These are phyloP conservation scores for Nothopassalora personata DNA, from an alignment of 2,329 filamentous ascomycete genomes.

Conservation along the genomic window DNA sequence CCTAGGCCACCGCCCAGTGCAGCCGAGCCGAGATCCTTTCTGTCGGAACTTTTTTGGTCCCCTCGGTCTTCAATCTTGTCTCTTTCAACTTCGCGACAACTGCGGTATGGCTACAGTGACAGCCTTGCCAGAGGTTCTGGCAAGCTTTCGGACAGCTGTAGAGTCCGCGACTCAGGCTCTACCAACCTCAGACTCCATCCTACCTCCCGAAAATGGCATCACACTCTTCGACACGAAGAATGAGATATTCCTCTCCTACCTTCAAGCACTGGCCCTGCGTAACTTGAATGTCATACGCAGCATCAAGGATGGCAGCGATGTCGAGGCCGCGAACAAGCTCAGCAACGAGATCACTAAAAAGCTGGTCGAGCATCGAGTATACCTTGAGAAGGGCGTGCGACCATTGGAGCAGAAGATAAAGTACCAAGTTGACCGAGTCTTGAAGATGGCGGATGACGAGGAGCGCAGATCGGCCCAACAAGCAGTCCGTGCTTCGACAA, in stretches of 20 bases:
- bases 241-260: slow-evolving; percentile 91
- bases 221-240: slow-evolving; percentile 95
- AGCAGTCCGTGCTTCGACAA: slow-evolving; percentile 28
- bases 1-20: not conserved
- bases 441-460: slow-evolving; percentile 76
- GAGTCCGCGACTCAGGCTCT: slow-evolving; percentile 52
- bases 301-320: slow-evolving; percentile 34
- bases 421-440: slow-evolving; percentile 92
- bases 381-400: slow-evolving; percentile 85
- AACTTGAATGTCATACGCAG: slow-evolving; percentile 41
- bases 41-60: not conserved
- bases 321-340: slow-evolving; percentile 40
- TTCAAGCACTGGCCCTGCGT: slow-evolving; percentile 84
- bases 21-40: not conserved
- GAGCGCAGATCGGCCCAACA: slow-evolving; percentile 44
- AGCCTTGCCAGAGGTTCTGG: slow-evolving; percentile 37
- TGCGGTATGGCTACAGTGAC: slow-evolving; percentile 30
- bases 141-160: slow-evolving; percentile 52
- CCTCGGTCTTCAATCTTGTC: not conserved
- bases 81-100: not conserved
- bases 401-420: slow-evolving; percentile 85
- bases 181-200: slow-evolving; percentile 56
- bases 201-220: slow-evolving; percentile 78
- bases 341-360: slow-evolving; percentile 72
- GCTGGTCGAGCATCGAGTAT: slow-evolving; percentile 84